These are phyloP conservation scores for Yarrowia porcina DNA, from an alignment of 805 yeast genomes.

Conservation along the genomic window DNA sequence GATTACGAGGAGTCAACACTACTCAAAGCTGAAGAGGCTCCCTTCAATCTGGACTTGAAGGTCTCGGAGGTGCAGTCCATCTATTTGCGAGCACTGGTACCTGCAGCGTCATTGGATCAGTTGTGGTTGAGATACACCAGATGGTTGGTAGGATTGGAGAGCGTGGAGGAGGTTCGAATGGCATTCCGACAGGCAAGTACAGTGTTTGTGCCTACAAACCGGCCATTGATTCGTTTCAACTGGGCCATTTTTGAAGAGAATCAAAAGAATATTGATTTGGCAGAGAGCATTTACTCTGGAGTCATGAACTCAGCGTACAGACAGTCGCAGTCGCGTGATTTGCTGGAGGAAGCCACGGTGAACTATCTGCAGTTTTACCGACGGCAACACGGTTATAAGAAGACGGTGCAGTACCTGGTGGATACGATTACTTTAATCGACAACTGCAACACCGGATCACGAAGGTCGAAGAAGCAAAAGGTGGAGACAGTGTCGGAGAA, in stretches of 20 bases:
- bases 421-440: background rate
- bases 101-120: slow-evolving; percentile 44
- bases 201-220: slow-evolving; percentile 36
- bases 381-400: background rate
- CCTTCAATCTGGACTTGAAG: slow-evolving; percentile 28
- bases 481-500: background rate
- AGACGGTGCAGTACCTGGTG: background rate
- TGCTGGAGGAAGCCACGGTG: slow-evolving; percentile 30
- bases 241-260: slow-evolving; percentile 40
- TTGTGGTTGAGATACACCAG: slow-evolving; percentile 30
- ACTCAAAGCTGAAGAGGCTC: background rate
- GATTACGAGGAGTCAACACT: slow-evolving; percentile 47
- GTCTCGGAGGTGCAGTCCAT: slow-evolving; percentile 43
- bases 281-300: slow-evolving; percentile 34
- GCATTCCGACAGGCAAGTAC: slow-evolving; percentile 53
- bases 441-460: background rate
- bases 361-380: slow-evolving; percentile 10
- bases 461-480: slow-evolving; percentile 13
- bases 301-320: slow-evolving; percentile 17
- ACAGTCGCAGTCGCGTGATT: slow-evolving; percentile 28
- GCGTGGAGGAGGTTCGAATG: slow-evolving; percentile 40
- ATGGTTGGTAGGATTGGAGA: slow-evolving; percentile 44
- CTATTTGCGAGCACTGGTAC: slow-evolving; percentile 64
- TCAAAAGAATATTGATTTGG: slow-evolving; percentile 32
- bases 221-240: slow-evolving; percentile 36